phyloP scores from a whole-genome alignment of 2,329 filamentous ascomycete species.

The Bisporella sp. region DNA sequence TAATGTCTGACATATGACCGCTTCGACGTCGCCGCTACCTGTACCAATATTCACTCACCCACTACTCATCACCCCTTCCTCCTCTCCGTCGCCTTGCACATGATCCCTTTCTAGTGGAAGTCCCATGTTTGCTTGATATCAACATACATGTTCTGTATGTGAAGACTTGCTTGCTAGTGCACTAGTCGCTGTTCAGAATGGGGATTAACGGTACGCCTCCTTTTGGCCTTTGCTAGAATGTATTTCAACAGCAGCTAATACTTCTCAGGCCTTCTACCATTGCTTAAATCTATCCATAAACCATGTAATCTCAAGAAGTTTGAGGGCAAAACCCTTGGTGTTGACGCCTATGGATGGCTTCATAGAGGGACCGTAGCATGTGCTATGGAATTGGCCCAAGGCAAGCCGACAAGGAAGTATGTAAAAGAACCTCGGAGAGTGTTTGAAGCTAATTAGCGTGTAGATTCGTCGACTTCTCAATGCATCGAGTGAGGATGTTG shows the following conservation, averaged over 20 bases:
- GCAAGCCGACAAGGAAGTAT: conserved; percentile 81
- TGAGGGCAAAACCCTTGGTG: conserved; percentile 79
- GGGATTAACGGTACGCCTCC: conserved; percentile 11
- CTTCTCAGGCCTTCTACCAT: conserved; percentile 67
- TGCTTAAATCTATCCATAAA: conserved; percentile 95
- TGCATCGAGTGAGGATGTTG: conserved; percentile 90
- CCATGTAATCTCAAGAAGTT: conserved; percentile 82
- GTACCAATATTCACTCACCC: no score
- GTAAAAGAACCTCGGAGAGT: conserved; percentile 21
- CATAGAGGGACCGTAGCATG: conserved; percentile 88
- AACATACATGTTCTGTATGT: no score
- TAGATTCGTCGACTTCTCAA: conserved; percentile 83
- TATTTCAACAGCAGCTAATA: background rate
- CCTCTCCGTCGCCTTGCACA: no score
- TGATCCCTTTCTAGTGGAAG: no score
- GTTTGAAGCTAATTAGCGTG: conserved; percentile 3
- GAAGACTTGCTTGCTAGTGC: no score
- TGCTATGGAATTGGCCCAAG: conserved; percentile 83
- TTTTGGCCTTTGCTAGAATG: background rate
- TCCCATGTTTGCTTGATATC: no score
- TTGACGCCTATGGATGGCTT: conserved; percentile 97
- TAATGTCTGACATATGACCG: no score
- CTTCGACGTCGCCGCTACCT: no score
- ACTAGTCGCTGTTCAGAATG: conserved; percentile 14
- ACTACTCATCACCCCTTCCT: no score